Base-by-base conservation (phyloP, 768 basidiomycete genomes). In the Tylopilus subfusipes region DNA sequence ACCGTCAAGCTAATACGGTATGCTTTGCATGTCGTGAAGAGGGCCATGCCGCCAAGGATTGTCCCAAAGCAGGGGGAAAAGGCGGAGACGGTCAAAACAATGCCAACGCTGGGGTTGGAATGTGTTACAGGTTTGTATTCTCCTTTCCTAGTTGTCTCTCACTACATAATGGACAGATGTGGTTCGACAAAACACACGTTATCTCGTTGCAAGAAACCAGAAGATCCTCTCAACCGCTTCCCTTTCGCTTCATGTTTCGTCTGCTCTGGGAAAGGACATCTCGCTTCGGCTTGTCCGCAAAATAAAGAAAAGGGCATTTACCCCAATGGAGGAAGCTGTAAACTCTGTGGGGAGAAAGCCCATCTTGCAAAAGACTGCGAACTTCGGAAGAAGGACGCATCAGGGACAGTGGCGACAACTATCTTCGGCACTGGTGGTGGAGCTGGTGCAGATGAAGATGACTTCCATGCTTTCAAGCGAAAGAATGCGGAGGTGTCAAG, bases 201-300 rank as follows among this genome's bases (percentile, higher is more conserved):
- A 2, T 83, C 90, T n/a, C 77, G 75, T 31, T 98, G 95, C 70
- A 85, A 77, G 56, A 84, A 84, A 61, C 77, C 82, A 5, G 73
- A 73, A 19, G 80, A 92, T 67, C 76, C 81, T 12, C 67, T 65
- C 18, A 77, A 90, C 53, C 87, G 88, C 1, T 76, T 93, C 4
- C 95, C 94, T 1, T 93, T 84, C 61, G 94, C 95, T 0, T 89
- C 86, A 4, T 98, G 95, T 72, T 98, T 93, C 66, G 88, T 98
- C 19, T 98, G 95, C 66, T 83, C 82, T 4, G 78, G 76, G 4
- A 85, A 80, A 61, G 95, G 95, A 2, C 95, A 98, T 65, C 79
- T 98, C 2, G 90, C 91, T 3, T 86, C 89, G 2, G 72, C 81
- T 14, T 98, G 95, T 70, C 88, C 90, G 0, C 72, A 86, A 62